Percentiles rank a stretch among this genome's conserved stretches.
Evolutionary conservation across 306 rosid species (phyloP).

Genomic region (Quercus parvula): DNA sequence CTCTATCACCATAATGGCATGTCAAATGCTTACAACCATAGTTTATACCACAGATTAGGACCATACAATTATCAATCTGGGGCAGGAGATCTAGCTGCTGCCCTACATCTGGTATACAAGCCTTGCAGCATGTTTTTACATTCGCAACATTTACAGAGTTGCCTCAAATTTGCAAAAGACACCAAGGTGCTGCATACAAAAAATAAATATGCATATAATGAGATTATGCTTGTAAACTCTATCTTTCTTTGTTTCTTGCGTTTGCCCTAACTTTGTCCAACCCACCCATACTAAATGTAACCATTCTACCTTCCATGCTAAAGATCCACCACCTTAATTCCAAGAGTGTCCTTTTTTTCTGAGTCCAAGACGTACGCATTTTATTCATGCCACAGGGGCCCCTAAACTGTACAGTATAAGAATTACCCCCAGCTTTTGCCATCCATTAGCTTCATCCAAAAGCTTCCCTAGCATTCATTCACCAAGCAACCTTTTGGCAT

Average conservation of each 20-base stretch:
- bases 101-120: constrained; percentile 14
- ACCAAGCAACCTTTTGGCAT: constrained; percentile 30
- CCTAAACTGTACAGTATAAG: constrained; percentile 40
- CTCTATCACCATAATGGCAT: not conserved
- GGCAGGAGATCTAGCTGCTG: not conserved
- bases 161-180: constrained; percentile 15
- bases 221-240: constrained; percentile 22
- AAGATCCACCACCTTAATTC: constrained; percentile 22
- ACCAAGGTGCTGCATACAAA: constrained; percentile 25
- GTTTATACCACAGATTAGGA: not conserved
- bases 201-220: constrained; percentile 21
- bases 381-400: constrained; percentile 35
- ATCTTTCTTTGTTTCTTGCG: constrained; percentile 17
- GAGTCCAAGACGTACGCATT: not conserved
- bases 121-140: constrained; percentile 24
- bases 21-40: constrained; percentile 36
- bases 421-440: constrained; percentile 33
- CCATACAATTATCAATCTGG: not conserved
- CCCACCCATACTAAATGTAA: constrained; percentile 13
- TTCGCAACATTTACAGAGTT: constrained; percentile 26
- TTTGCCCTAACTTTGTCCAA: constrained; percentile 29
- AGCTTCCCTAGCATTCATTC: constrained; percentile 24
- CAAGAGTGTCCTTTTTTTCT: not conserved
- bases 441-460: constrained; percentile 31
- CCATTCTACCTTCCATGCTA: constrained; percentile 27